Evolutionary conservation across 2,329 filamentous ascomycete genomes (phyloP).

Genomic region (Metarhizium robertsii): DNA sequence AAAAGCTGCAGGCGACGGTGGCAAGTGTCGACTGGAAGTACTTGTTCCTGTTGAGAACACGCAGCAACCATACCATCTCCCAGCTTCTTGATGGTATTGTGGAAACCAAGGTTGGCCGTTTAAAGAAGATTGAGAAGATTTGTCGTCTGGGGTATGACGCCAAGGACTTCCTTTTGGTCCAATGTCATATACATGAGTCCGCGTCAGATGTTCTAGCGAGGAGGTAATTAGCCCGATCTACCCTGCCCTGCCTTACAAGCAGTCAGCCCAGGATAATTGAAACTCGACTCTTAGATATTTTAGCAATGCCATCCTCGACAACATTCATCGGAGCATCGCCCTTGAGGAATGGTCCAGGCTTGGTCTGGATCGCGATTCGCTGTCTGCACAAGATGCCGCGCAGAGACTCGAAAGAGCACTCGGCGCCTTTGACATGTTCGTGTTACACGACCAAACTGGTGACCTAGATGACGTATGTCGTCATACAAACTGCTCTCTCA

Average conservation of each 20-base stretch:
- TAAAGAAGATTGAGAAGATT: slow-evolving; percentile 61
- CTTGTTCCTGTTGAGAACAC: slow-evolving; percentile 50
- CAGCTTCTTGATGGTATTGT: slow-evolving; percentile 59
- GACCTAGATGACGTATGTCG: slow-evolving; percentile 60
- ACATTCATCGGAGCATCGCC: slow-evolving; percentile 72
- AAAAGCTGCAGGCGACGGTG: slow-evolving; percentile 44
- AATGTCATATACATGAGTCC: slow-evolving; percentile 50
- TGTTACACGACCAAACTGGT: slow-evolving; percentile 61
- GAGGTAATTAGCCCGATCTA: slow-evolving; percentile 31
- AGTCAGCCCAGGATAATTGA: slow-evolving; percentile 3
- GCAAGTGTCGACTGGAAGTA: slow-evolving; percentile 64
- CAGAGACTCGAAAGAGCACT: slow-evolving; percentile 59
- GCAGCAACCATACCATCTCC: slow-evolving; percentile 41
- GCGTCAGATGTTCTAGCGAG: slow-evolving; percentile 69
- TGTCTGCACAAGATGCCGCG: slow-evolving; percentile 27
- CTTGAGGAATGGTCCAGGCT: slow-evolving; percentile 62
- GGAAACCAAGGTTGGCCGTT: slow-evolving; percentile 57
- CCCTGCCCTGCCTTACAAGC: not conserved
- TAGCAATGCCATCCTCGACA: slow-evolving; percentile 62
- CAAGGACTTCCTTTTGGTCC: slow-evolving; percentile 70
- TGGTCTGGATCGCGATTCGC: slow-evolving; percentile 12
- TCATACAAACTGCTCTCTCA: not conserved
- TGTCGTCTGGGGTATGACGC: slow-evolving; percentile 72
- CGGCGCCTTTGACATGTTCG: slow-evolving; percentile 82
- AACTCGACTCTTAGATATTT: slow-evolving; percentile 51